Evolutionary conservation across 495 filamentous ascomycete species (phyloP).

Genomic region (Choiromyces venosus): DNA sequence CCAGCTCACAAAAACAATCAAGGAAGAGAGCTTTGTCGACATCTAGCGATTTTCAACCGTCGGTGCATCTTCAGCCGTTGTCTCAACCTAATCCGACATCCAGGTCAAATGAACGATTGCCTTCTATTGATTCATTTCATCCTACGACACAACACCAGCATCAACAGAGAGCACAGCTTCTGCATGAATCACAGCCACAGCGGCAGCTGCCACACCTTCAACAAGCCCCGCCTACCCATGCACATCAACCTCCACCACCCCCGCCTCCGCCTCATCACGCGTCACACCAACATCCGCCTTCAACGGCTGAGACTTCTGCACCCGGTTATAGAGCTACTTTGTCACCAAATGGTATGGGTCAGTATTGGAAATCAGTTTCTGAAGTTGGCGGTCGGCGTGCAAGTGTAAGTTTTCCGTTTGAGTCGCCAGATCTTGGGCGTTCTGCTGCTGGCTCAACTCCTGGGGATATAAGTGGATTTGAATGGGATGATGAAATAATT

Average conservation of each 20-base stretch:
- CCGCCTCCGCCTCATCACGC: conserved; percentile 27
- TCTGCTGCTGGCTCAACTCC: conserved; percentile 31
- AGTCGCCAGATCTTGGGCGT: conserved; percentile 29
- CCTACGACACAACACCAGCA: conserved; percentile 43
- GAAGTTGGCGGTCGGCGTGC: conserved; percentile 35
- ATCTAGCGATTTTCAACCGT: conserved; percentile 40
- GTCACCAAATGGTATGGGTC: conserved; percentile 31
- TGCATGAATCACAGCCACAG: conserved; percentile 44
- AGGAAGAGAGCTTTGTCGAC: conserved; percentile 39
- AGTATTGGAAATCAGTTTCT: conserved; percentile 41
- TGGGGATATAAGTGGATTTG: conserved; percentile 35
- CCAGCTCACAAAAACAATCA: conserved; percentile 20
- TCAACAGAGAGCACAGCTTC: conserved; percentile 44
- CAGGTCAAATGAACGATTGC: conserved; percentile 37
- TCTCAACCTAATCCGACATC: conserved; percentile 36
- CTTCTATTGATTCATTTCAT: conserved; percentile 42
- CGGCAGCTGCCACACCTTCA: conserved; percentile 42
- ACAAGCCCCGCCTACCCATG: conserved; percentile 38
- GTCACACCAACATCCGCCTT: conserved; percentile 26
- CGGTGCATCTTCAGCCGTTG: conserved; percentile 38
- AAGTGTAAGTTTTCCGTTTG: conserved; percentile 40
- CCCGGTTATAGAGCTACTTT: conserved; percentile 28
- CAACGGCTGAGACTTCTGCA: conserved; percentile 14
- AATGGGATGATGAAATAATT: conserved; percentile 41
- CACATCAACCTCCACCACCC: conserved; percentile 18